These are phyloP conservation scores for Blastocystis sp. DNA, from an alignment of 352 stramenopile species.

Conservation along the genomic window DNA sequence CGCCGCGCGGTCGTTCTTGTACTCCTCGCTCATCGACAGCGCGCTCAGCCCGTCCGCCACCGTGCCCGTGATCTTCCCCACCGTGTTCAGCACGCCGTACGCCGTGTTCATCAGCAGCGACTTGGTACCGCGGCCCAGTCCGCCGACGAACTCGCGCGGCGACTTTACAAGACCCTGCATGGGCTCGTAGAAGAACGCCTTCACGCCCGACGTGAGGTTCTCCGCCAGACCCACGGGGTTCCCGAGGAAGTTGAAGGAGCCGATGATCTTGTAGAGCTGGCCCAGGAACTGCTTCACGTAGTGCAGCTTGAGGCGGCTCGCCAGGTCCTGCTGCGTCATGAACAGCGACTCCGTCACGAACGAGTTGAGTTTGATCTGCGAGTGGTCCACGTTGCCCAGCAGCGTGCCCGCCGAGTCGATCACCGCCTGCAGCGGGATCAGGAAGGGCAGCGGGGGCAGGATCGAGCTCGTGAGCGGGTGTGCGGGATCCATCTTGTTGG, in stretches of 20 bases:
- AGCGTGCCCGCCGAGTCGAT: slow-evolving; percentile 20
- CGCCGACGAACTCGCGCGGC: slow-evolving; percentile 86
- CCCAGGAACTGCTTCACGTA: slow-evolving; percentile 68
- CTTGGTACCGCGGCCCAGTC: slow-evolving; percentile 85
- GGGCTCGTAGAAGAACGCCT: slow-evolving; percentile 89
- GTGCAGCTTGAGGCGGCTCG: slow-evolving; percentile 57
- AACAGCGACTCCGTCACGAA: slow-evolving; percentile 56
- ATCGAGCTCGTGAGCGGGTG: slow-evolving; percentile 2
- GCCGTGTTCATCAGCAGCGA: slow-evolving; percentile 87
- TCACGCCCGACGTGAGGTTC: slow-evolving; percentile 84
- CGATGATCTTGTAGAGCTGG: slow-evolving; percentile 77
- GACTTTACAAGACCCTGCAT: slow-evolving; percentile 86
- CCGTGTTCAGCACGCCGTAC: slow-evolving; percentile 88
- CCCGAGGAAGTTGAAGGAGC: slow-evolving; percentile 82
- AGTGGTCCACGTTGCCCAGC: slow-evolving; percentile 67
- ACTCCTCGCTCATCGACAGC: slow-evolving; percentile 82
- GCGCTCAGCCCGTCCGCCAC: slow-evolving; percentile 86
- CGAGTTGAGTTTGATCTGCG: slow-evolving; percentile 40
- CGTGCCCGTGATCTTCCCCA: slow-evolving; percentile 88
- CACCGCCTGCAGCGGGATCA: slow-evolving; percentile 47
- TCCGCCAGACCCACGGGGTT: slow-evolving; percentile 86
- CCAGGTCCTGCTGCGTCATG: slow-evolving; percentile 15
- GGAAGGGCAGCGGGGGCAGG: not conserved
- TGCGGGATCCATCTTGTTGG: slow-evolving; percentile 59
- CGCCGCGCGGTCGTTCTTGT: slow-evolving; percentile 16